Conservation (phyloP, 306 rosid species). For the Castanospermum australe region DNA sequence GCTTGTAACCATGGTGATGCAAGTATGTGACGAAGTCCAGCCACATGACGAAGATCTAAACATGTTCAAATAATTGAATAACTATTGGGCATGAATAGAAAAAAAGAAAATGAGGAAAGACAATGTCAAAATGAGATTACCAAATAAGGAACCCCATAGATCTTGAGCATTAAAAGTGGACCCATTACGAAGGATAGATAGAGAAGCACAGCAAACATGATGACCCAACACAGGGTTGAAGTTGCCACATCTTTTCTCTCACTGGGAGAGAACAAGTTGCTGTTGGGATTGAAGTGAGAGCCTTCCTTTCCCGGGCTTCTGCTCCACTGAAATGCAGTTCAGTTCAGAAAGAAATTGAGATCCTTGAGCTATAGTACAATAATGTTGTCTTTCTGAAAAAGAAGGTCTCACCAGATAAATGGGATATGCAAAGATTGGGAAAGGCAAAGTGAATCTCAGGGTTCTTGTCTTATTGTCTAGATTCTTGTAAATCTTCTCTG, state of each 20-base stretch:
- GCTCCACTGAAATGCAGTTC: conserved; percentile 58
- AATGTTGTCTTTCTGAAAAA: neutral
- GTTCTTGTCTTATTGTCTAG: conserved; percentile 46
- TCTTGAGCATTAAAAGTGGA: conserved; percentile 51
- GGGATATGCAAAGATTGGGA: conserved; percentile 85
- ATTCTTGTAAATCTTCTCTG: conserved; percentile 68
- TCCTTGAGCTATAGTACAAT: neutral
- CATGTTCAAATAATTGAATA: neutral
- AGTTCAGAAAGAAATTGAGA: conserved; percentile 5
- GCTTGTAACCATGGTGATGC: conserved; percentile 90
- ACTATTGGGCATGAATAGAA: neutral
- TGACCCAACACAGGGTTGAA: conserved; percentile 73
- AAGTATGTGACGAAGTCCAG: conserved; percentile 86
- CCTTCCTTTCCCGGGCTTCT: conserved; percentile 97
- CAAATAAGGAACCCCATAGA: conserved; percentile 84
- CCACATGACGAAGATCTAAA: conserved; percentile 83
- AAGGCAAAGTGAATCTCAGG: conserved; percentile 76
- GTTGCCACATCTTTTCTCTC: conserved; percentile 67
- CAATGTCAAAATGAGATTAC: conserved; percentile 38
- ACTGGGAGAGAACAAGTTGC: conserved; percentile 59
- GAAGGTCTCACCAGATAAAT: conserved; percentile 70
- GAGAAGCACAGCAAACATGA: conserved; percentile 55
- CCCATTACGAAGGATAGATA: conserved; percentile 50
- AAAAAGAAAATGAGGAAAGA: neutral
- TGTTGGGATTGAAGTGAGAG: conserved; percentile 84